Conservation (phyloP, 495 filamentous ascomycete species). For the Sordaria brevicollis region DNA sequence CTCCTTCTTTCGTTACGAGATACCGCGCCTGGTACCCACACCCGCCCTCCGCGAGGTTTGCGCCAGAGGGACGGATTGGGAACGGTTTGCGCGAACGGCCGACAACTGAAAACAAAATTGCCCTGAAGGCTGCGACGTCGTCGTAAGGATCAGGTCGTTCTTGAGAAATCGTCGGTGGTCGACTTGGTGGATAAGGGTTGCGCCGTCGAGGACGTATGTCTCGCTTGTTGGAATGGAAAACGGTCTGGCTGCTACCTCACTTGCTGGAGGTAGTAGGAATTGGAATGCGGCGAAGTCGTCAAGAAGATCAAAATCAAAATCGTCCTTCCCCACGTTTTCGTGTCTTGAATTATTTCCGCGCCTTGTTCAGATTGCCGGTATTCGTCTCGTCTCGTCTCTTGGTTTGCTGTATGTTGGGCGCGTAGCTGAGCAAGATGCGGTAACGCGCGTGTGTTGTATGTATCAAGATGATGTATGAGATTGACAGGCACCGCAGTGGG, state of each 20-base stretch:
- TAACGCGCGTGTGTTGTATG: background rate
- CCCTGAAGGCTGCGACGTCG: background rate
- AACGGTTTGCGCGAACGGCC: background rate
- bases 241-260: background rate
- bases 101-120: background rate
- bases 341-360: background rate
- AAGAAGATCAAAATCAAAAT: background rate
- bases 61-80: conserved; percentile 12
- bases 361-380: background rate
- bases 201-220: background rate
- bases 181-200: background rate
- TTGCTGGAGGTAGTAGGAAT: background rate
- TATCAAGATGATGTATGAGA: background rate
- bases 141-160: background rate
- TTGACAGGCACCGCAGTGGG: background rate
- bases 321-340: background rate
- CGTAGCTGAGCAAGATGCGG: background rate
- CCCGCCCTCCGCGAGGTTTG: conserved; percentile 27
- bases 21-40: conserved; percentile 20
- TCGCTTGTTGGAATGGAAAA: background rate
- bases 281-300: background rate
- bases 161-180: background rate
- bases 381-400: background rate
- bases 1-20: background rate
- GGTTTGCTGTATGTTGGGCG: background rate